Conservation (phyloP, 2,329 filamentous ascomycete genomes). For the Fusarium proliferatum region DNA sequence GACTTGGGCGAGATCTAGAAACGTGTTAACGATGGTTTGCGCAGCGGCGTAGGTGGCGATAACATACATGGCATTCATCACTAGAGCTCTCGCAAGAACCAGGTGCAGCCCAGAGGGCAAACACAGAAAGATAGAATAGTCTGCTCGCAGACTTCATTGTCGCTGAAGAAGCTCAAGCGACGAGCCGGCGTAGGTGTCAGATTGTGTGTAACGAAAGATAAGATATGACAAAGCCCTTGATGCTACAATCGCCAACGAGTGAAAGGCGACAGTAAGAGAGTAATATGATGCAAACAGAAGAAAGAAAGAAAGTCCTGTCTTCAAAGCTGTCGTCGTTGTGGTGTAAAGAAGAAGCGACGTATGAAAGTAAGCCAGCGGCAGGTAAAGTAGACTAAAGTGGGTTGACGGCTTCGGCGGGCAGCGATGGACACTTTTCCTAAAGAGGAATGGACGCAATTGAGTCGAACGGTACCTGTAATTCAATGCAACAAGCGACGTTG, state of each 20-base stretch:
- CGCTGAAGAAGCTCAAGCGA: constrained; percentile 12
- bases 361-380: constrained; percentile 29
- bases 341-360: constrained; percentile 39
- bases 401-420: constrained; percentile 38
- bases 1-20: constrained; percentile 84
- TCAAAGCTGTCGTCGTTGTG: constrained; percentile 1
- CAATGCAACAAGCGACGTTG: not conserved
- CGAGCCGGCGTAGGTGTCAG: not conserved
- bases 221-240: not conserved
- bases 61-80: constrained; percentile 66
- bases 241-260: constrained; percentile 23
- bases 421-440: constrained; percentile 31
- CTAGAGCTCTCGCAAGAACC: constrained; percentile 58
- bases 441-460: constrained; percentile 9
- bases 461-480: constrained; percentile 32
- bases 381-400: constrained; percentile 39
- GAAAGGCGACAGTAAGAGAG: constrained; percentile 7
- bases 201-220: not conserved
- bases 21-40: constrained; percentile 52
- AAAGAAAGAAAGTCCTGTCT: not conserved
- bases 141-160: constrained; percentile 65
- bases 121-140: constrained; percentile 66
- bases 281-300: not conserved
- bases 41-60: constrained; percentile 2
- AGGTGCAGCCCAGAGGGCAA: constrained; percentile 64